phyloP scores from a whole-genome alignment of 2,329 filamentous ascomycete species.

The Sarocladiaceae sp. region DNA sequence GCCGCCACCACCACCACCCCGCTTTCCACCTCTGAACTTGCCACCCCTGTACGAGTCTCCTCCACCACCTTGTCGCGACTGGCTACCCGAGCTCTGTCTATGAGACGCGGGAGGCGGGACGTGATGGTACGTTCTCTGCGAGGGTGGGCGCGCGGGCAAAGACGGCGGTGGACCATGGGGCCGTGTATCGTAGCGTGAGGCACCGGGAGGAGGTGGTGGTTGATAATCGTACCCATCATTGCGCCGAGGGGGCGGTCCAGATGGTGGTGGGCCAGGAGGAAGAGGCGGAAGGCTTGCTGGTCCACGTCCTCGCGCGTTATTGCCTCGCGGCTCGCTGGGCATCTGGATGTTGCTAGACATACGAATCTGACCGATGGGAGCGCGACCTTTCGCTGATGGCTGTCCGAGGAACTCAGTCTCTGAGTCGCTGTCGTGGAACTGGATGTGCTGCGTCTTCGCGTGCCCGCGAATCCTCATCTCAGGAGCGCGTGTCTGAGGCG shows the following conservation, averaged over 20 bases:
- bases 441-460: slow-evolving; percentile 28
- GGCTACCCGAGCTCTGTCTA: neutral
- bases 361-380: slow-evolving; percentile 29
- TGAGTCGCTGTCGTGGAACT: slow-evolving; percentile 44
- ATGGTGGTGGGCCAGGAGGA: slow-evolving; percentile 33
- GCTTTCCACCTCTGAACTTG: neutral
- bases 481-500: slow-evolving; percentile 14
- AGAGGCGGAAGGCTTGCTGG: slow-evolving; percentile 28
- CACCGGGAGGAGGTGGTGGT: slow-evolving; percentile 19
- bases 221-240: slow-evolving; percentile 13
- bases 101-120: slow-evolving; percentile 4
- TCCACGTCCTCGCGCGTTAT: slow-evolving; percentile 13
- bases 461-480: slow-evolving; percentile 30
- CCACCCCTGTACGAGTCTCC: slow-evolving; percentile 2
- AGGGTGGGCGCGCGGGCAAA: neutral
- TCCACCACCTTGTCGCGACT: slow-evolving; percentile 1
- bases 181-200: slow-evolving; percentile 14
- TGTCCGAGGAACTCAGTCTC: slow-evolving; percentile 39
- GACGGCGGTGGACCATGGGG: slow-evolving; percentile 15
- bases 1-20: slow-evolving; percentile 5
- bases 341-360: slow-evolving; percentile 37
- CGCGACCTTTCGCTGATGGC: slow-evolving; percentile 23
- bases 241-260: slow-evolving; percentile 19
- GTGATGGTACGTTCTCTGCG: slow-evolving; percentile 3
- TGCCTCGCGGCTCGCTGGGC: slow-evolving; percentile 16